phyloP scores from a whole-genome alignment of 306 rosid species.

The Prunus dulcis region DNA sequence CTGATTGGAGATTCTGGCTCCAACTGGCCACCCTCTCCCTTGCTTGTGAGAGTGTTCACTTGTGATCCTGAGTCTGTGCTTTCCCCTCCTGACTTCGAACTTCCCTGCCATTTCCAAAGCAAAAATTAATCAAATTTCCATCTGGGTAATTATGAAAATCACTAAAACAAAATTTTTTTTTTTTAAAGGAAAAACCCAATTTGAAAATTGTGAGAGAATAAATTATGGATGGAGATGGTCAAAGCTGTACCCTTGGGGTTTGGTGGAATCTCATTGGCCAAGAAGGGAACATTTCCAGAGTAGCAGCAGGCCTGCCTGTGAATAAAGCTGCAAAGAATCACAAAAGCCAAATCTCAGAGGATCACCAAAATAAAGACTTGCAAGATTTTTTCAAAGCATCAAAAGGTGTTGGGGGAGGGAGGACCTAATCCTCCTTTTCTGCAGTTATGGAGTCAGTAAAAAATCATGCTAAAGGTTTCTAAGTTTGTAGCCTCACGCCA shows the following conservation, averaged over 20 bases:
- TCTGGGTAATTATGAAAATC: neutral
- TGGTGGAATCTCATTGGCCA: conserved; percentile 95
- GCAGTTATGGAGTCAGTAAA: conserved; percentile 77
- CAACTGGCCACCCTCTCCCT: conserved; percentile 43
- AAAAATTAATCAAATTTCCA: neutral
- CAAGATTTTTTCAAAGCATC: neutral
- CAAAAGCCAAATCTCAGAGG: conserved; percentile 39
- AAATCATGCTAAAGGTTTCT: conserved; percentile 60
- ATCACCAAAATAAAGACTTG: conserved; percentile 35
- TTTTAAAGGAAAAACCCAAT: conserved; percentile 9
- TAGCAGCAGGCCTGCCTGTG: conserved; percentile 83
- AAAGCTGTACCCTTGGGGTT: conserved; percentile 52
- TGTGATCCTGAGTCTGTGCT: conserved; percentile 92
- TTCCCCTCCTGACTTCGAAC: conserved; percentile 81
- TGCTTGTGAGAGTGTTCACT: conserved; percentile 55
- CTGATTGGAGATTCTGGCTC: conserved; percentile 81
- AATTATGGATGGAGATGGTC: conserved; percentile 33
- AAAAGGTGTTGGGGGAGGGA: conserved; percentile 6
- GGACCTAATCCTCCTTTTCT: conserved; percentile 61
- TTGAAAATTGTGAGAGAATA: conserved; percentile 4
- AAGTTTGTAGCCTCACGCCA: conserved; percentile 57
- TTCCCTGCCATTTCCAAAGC: conserved; percentile 41
- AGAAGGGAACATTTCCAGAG: conserved; percentile 99
- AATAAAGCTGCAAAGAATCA: conserved; percentile 72
- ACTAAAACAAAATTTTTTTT: neutral